Base-by-base conservation (phyloP, 2,329 filamentous ascomycete genomes). In the Colletotrichum phormii region DNA sequence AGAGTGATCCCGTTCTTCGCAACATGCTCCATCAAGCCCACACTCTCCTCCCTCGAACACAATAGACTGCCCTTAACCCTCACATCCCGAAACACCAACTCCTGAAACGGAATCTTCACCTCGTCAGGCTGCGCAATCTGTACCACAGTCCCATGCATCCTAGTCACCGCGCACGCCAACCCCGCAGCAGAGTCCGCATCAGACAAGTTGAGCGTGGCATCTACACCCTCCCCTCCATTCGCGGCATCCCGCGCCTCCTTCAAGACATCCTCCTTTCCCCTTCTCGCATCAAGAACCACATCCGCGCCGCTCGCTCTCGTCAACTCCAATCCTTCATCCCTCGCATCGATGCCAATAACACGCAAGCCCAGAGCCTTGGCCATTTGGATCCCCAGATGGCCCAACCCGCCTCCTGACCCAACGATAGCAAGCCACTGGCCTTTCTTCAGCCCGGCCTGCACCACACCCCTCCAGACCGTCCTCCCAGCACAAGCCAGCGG, bases 341-440 rank as follows among this genome's bases (percentile, higher is more conserved):
- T 79, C 1, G 88, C 89, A 78, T 96, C 94, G 75, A 96, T 93
- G 72, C 93, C 93, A 8, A n/a, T n/a, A 15, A 49, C 42, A 18
- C 42, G 42, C 18, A 49, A 49, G 3, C 42, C 42, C 42, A 49
- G 18, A 8, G 42, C 42, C 42, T 49, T 49, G 42, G 42, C 42
- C 18, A 49, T 49, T 7, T 49, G 18, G 18, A 49, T 49, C 3
- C 42, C 42, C 18, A 49, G n/a, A n/a, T 49, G 42, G 1, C 42
- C 42, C 18, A 49, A 15, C 1, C 42, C 42, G 42, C 42, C 42
- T 9, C 42, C 42, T 8, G 42, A 49, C 42, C 42, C 42, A 66
- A 93, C 91, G 75, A 95, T 91, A 67, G 92, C 92, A 33, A 95
- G 89, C 55, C 87, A 92, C 81, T 95, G 89, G 7, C 93, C 93